Conservation (phyloP, 345 rosid genomes). For the Viola odorata region DNA sequence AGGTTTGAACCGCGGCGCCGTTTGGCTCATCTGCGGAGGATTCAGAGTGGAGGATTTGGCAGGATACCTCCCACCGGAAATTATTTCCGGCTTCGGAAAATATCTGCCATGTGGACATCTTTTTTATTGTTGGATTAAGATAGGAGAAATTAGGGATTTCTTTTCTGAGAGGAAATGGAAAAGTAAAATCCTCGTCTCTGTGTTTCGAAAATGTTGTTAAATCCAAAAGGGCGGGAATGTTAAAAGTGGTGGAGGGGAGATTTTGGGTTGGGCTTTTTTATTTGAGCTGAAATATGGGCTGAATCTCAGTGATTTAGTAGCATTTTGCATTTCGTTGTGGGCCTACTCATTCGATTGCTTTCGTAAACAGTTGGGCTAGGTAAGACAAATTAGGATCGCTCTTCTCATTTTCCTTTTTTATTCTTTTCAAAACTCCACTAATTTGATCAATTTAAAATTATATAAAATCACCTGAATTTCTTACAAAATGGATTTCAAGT, state of each 20-base stretch:
- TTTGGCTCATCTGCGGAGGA: conserved; percentile 9
- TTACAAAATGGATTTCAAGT: too few species aligned
- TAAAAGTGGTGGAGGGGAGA: conserved; percentile 1
- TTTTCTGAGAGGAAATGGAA: not conserved
- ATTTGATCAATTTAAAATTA: too few species aligned
- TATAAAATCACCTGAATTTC: too few species aligned
- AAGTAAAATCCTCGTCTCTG: not conserved
- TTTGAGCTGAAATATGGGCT: not conserved
- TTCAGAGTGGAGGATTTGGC: conserved; percentile 19
- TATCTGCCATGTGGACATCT: conserved; percentile 74
- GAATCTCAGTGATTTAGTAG: too few species aligned
- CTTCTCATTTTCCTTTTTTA: too few species aligned
- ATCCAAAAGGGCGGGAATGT: conserved; percentile 12
- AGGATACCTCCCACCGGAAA: conserved; percentile 59
- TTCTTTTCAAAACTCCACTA: too few species aligned
- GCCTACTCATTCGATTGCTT: too few species aligned
- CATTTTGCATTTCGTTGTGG: too few species aligned
- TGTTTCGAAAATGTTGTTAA: not conserved
- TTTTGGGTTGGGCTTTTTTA: not conserved
- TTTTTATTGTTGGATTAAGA: not conserved
- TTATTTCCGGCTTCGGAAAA: conserved; percentile 41
- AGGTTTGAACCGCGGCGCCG: conserved; percentile 17
- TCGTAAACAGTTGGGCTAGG: too few species aligned
- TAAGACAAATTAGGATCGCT: too few species aligned
- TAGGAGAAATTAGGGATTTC: not conserved